Evolutionary conservation across 139 green algal genomes (phyloP), one percentile per base, ranked within the genome.

Genomic region (Diplosphaera chodatii): DNA sequence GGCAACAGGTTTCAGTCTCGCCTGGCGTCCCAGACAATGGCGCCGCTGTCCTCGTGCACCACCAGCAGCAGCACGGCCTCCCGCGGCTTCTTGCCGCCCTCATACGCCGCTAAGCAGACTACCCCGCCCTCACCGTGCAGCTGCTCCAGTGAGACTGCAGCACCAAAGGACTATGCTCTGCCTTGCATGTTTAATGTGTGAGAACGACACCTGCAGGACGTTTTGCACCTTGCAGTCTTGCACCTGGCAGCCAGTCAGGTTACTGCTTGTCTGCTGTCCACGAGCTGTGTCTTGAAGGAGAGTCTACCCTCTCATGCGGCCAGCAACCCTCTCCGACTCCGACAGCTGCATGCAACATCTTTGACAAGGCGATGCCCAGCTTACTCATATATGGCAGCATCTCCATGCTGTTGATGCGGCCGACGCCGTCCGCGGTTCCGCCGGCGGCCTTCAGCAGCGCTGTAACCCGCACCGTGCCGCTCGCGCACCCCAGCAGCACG

Each of bases 21-120:
- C 77, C 80, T 74, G 32, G 86, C 32, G 66, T 87, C 82, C 82
- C 82, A 87, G 1, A 87, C 67, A 15, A 77, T 15, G 1, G 78
- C 65, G 6, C 80, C 77, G 1, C 74, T 79, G 10, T 78, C 33
- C 13, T 40, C 41, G 63, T 87, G 78, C 71, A 87, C 64, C 25
- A 84, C 23, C 30, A 87, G 68, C 55, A 81, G 67, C 48, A 82
- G 66, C 16, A 74, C 67, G 6, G 56, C 67, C 32, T 77, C 77
- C 1, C 65, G 56, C 3, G 55, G 67, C 23, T 62, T 59, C 31
- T 31, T 66, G 33, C 62, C 68, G 41, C 59, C 28, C 33, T 30
- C 27, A 4, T n/a, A 56, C 66, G 41, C 59, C 4, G 69, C 64
- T 40, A 87, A 27, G n/a, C 63, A 48, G 23, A 75, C 69, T 27